phyloP scores from a whole-genome alignment of 805 yeast genomes.

The Pachysolen tannophilus region DNA sequence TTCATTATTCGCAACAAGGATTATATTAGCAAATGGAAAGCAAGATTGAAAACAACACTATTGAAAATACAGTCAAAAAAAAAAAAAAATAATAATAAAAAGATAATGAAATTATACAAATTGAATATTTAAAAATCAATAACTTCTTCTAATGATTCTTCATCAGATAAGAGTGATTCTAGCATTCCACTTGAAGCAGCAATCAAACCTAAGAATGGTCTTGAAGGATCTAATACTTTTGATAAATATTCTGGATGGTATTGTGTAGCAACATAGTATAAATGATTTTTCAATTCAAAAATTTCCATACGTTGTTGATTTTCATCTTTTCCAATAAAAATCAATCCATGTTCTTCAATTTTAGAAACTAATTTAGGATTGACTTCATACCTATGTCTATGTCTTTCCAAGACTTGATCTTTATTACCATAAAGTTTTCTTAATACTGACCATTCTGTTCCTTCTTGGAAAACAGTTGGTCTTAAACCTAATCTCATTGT shows the following conservation, averaged over 20 bases:
- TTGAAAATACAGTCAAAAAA: no score
- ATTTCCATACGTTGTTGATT: constrained; percentile 89
- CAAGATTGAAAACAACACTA: no score
- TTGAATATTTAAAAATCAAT: constrained; percentile 26
- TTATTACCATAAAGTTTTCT: constrained; percentile 73
- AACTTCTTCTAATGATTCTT: constrained; percentile 21
- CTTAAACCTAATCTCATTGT: constrained; percentile 98
- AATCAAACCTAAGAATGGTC: constrained; percentile 92
- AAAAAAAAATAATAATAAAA: no score
- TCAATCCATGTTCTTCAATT: constrained; percentile 73
- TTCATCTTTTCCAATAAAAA: constrained; percentile 92
- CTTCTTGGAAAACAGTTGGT: constrained; percentile 71
- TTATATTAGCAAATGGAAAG: no score
- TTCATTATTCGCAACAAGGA: no score
- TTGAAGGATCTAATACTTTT: constrained; percentile 92
- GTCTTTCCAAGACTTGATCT: constrained; percentile 77
- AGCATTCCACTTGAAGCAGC: constrained; percentile 89
- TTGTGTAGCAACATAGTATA: constrained; percentile 91
- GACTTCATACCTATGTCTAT: constrained; percentile 96
- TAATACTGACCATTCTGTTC: constrained; percentile 60
- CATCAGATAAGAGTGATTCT: constrained; percentile 48
- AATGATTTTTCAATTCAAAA: constrained; percentile 78
- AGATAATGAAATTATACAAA: no score
- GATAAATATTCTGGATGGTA: constrained; percentile 98
- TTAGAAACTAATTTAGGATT: constrained; percentile 72